Percentiles rank a stretch among this genome's conserved stretches.
phyloP scores from a whole-genome alignment of 345 rosid species.

The Bretschneidera sinensis region DNA sequence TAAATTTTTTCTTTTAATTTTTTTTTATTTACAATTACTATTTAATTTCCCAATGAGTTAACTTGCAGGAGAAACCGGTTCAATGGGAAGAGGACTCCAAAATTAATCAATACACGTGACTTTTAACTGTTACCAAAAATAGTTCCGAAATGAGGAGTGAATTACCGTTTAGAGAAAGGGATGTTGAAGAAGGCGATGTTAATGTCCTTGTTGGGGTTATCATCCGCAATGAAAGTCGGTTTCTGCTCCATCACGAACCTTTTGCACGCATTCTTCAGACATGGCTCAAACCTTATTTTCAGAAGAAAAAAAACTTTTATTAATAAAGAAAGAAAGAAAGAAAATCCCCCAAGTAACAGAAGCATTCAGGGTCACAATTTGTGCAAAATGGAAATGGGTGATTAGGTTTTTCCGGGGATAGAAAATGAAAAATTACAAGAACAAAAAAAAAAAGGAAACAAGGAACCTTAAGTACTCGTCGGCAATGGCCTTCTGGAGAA shows the following conservation, averaged over 20 bases:
- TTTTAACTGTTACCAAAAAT: too few species aligned
- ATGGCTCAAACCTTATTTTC: constrained; percentile 62
- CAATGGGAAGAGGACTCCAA: too few species aligned
- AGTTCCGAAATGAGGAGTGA: too few species aligned
- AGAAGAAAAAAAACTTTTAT: neutral
- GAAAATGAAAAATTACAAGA: neutral
- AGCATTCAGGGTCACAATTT: neutral
- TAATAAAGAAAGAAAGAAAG: neutral
- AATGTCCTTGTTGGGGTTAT: constrained; percentile 79
- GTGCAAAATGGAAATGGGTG: neutral
- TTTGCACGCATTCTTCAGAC: constrained; percentile 88
- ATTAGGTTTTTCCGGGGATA: neutral
- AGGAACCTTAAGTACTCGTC: constrained; percentile 75
- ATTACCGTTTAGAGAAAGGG: constrained; percentile 72
- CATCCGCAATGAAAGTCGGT: constrained; percentile 65
- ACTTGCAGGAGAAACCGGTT: too few species aligned
- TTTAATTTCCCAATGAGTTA: too few species aligned
- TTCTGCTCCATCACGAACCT: constrained; percentile 75
- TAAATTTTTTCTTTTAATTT: too few species aligned
- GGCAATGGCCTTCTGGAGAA: constrained; percentile 78
- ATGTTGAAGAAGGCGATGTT: constrained; percentile 81
- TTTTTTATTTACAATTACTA: too few species aligned
- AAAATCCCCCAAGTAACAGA: neutral
- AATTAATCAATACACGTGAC: too few species aligned
- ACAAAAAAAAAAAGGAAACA: neutral